These are phyloP conservation scores for Dictyostelium brefeldianum DNA, from an alignment of 78 protist species.

Conservation along the genomic window DNA sequence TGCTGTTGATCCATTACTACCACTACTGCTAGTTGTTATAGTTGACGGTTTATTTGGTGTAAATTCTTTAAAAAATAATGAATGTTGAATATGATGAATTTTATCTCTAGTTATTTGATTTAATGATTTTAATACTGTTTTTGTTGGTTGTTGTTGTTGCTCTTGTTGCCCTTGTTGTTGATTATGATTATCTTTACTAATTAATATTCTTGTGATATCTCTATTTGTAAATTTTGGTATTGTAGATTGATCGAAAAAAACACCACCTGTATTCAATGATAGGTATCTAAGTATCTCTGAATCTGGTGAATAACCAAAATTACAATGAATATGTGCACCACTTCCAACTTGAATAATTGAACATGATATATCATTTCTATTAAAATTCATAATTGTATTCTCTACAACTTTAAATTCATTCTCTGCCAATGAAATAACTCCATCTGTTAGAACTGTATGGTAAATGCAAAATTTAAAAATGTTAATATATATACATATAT, in stretches of 20 bases:
- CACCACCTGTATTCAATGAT: conserved; percentile 29
- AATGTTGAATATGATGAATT: conserved; percentile 19
- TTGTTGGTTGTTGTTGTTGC: neutral
- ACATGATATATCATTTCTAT: conserved; percentile 45
- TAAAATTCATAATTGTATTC: neutral
- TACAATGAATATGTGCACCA: conserved; percentile 47
- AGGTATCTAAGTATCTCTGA: conserved; percentile 43
- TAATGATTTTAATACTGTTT: neutral
- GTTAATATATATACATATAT: neutral
- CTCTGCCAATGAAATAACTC: conserved; percentile 44
- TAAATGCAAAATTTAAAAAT: neutral
- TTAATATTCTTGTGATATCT: neutral
- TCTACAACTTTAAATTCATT: neutral
- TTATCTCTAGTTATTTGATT: neutral
- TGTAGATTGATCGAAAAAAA: conserved; percentile 39
- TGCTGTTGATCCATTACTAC: neutral
- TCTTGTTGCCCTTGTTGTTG: neutral
- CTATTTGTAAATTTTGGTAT: conserved; percentile 13
- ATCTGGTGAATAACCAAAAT: conserved; percentile 74
- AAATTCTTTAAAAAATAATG: conserved; percentile 45
- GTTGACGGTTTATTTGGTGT: conserved; percentile 57
- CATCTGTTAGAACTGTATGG: conserved; percentile 73
- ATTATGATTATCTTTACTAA: neutral
- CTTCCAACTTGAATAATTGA: conserved; percentile 61
- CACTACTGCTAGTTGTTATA: neutral